Base-by-base conservation (phyloP, 768 basidiomycete species). In the Amanita pseudoporphyria region DNA sequence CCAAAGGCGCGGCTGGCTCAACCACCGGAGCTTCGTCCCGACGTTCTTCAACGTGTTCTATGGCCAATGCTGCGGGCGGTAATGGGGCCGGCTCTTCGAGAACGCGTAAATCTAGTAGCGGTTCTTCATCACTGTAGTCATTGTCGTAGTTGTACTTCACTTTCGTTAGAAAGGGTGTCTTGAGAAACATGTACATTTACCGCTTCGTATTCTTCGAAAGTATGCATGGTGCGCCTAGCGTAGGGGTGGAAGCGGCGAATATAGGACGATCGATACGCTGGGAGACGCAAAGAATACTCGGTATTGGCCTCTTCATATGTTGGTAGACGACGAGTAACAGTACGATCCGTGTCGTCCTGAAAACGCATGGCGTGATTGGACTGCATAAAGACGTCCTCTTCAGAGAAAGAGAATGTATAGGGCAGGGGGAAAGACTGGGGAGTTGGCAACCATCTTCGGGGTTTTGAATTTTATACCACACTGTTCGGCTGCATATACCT, bases 201-300 rank as follows among this genome's bases (percentile, higher is more conserved):
- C 30, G 26, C 16, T 35, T 22, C 14, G 3, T 24, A 22, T n/a
- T n/a, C 22, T 22, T 31, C 32, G 21, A 10, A 2, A 26, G 24
- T 9, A 9, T 12, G 32, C 19, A 22, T 22, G 21, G 24, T 22
- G 13, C 13, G 16, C 10, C 45, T 21, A 9, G 45, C 19, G 24
- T 46, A 46, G 13, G 45, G 45, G 24, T 46, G 45, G 32, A 46
- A 46, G 10, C 45, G 31, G 14, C 33, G 45, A 12, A 46, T 46
- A 22, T 46, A 46, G 13, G 45, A 46, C 14, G 45, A 33, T 5
- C n/a, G n/a, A n/a, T n/a, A n/a, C n/a, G n/a, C n/a, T n/a, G n/a
- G n/a, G n/a, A n/a, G n/a, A n/a, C n/a, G n/a, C n/a, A n/a, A n/a
- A n/a, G n/a, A n/a, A n/a, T n/a, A n/a, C n/a, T n/a, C n/a, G n/a